A percentile compares a stretch with the other conserved stretches of the same genome.
Conservation (phyloP, 208 protist genomes). For the Zelonia costaricensis region DNA sequence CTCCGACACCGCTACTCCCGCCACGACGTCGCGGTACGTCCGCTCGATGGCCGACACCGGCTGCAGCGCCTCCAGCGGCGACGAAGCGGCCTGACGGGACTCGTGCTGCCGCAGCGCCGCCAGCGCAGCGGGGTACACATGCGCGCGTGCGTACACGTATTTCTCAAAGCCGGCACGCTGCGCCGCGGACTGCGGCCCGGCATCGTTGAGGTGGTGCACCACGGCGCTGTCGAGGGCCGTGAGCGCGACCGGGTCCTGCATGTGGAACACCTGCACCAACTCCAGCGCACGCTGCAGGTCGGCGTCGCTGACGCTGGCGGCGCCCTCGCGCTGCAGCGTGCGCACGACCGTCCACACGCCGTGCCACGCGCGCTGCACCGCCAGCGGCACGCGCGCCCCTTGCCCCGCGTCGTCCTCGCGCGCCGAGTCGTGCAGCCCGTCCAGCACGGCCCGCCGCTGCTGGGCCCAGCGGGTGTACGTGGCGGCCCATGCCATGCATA, state of each 20-base stretch:
- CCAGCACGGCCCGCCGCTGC: conserved; percentile 7
- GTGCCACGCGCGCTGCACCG: not conserved
- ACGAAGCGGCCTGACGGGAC: too few relatives aligned
- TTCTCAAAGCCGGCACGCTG: conserved; percentile 3
- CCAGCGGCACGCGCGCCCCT: too few relatives aligned
- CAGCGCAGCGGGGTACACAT: conserved; percentile 11
- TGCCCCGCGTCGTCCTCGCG: too few relatives aligned
- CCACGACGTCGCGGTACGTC: conserved; percentile 12
- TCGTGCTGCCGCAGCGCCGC: conserved; percentile 8
- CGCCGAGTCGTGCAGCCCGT: not conserved
- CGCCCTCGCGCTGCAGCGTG: conserved; percentile 4
- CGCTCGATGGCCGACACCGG: conserved; percentile 6
- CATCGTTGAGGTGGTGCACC: not conserved
- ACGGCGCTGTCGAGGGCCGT: conserved; percentile 17
- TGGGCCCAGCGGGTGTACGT: conserved; percentile 16
- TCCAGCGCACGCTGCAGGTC: conserved; percentile 19
- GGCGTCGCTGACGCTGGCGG: conserved; percentile 11
- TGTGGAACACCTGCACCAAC: conserved; percentile 9
- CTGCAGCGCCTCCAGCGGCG: conserved; percentile 12
- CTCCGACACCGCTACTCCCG: conserved; percentile 16
- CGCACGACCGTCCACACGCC: conserved; percentile 13
- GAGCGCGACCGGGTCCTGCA: conserved; percentile 25
- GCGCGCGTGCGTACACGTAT: conserved; percentile 24
- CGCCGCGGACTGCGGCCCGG: not conserved
- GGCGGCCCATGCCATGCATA: conserved; percentile 7